phyloP scores from a whole-genome alignment of 2,329 filamentous ascomycete genomes.

The Paecilomyces dactylethromorphus region DNA sequence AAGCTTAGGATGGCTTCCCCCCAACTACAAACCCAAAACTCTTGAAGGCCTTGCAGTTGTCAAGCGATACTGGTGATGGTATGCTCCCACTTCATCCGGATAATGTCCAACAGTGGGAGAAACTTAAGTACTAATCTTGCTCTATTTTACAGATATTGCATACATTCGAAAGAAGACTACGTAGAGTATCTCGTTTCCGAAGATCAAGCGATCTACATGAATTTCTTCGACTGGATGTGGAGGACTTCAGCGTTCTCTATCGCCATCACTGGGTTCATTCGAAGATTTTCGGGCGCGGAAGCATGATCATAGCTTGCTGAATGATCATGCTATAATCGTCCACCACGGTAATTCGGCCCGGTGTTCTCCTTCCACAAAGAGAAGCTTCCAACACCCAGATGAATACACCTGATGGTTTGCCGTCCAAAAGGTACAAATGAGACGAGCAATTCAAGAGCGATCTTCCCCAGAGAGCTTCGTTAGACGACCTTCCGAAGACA shows the following conservation, averaged over 20 bases:
- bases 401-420: no score
- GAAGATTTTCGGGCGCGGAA: constrained; percentile 14
- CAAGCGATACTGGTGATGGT: constrained; percentile 16
- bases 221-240: constrained; percentile 20
- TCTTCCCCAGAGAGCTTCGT: constrained; percentile 13
- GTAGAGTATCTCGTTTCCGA: constrained; percentile 15
- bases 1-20: constrained; percentile 16
- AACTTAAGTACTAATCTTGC: no score
- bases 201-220: constrained; percentile 17
- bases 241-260: constrained; percentile 16
- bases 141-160: constrained; percentile 14
- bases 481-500: constrained; percentile 13
- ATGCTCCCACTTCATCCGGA: no score
- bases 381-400: no score
- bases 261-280: constrained; percentile 19
- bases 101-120: no score
- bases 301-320: constrained; percentile 16
- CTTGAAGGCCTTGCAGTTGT: constrained; percentile 16
- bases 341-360: constrained; percentile 15
- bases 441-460: constrained; percentile 14
- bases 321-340: constrained; percentile 16
- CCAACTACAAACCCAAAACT: constrained; percentile 17
- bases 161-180: constrained; percentile 17
- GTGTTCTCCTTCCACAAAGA: constrained; percentile 16
- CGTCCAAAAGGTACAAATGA: no score